phyloP scores from a whole-genome alignment of 129 eudicot genomes.

The Tanacetum coccineum region DNA sequence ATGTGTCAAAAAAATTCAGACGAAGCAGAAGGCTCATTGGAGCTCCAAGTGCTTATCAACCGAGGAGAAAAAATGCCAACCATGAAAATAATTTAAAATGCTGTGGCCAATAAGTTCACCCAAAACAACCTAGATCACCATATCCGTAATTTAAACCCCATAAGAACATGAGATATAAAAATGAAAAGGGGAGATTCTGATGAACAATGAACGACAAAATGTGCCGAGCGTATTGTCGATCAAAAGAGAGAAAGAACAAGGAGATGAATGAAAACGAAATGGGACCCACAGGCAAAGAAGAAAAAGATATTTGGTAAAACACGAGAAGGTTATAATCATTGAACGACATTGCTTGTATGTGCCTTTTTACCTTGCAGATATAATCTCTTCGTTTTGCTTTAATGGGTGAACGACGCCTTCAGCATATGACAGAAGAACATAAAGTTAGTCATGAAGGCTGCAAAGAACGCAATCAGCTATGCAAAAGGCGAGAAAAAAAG shows the following conservation, averaged over 20 bases:
- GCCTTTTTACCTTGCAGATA: slow-evolving; percentile 91
- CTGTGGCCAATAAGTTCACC: slow-evolving; percentile 14
- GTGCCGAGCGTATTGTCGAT: slow-evolving; percentile 19
- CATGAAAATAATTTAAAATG: slow-evolving; percentile 10
- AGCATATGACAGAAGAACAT: slow-evolving; percentile 81
- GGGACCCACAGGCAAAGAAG: slow-evolving; percentile 12
- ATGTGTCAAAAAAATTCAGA: slow-evolving; percentile 15
- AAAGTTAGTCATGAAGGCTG: slow-evolving; percentile 67
- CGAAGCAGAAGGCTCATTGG: slow-evolving; percentile 2
- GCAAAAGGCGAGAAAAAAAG: slow-evolving; percentile 49
- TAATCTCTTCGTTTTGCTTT: slow-evolving; percentile 93
- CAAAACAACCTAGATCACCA: slow-evolving; percentile 21
- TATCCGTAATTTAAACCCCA: slow-evolving; percentile 14
- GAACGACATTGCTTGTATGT: slow-evolving; percentile 36
- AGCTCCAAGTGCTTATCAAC: slow-evolving; percentile 9
- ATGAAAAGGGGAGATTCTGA: slow-evolving; percentile 20
- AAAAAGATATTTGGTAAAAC: neutral
- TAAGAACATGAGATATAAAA: slow-evolving; percentile 16
- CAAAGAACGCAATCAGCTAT: slow-evolving; percentile 54
- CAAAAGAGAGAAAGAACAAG: slow-evolving; percentile 14
- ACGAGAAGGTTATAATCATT: slow-evolving; percentile 14
- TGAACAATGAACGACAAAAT: slow-evolving; percentile 22
- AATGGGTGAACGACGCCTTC: slow-evolving; percentile 97
- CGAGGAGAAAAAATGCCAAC: slow-evolving; percentile 6
- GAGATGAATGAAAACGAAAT: slow-evolving; percentile 2